Conservation (phyloP, 352 stramenopile species). For the Globisporangium orthogonon region DNA sequence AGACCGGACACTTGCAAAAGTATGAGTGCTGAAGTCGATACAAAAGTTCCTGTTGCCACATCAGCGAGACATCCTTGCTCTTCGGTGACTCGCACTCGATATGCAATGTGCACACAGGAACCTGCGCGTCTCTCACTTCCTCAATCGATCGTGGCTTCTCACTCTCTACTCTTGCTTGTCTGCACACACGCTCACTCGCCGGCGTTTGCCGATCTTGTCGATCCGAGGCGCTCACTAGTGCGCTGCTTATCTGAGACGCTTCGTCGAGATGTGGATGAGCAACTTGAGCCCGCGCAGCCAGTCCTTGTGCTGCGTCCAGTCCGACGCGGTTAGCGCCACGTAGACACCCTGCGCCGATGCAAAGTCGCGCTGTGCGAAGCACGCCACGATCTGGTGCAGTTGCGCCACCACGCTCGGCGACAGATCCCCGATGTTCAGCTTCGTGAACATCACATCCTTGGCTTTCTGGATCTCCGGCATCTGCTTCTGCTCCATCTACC, state of each 20-base stretch:
- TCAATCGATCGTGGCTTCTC: neutral
- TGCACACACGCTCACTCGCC: neutral
- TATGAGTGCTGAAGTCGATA: no score
- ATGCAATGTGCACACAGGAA: neutral
- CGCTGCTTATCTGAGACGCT: constrained; percentile 79
- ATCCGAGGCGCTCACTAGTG: neutral
- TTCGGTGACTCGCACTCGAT: neutral
- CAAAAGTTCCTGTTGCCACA: no score
- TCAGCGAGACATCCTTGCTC: neutral
- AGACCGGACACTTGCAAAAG: no score
- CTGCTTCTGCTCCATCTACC: constrained; percentile 84
- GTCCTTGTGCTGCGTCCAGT: constrained; percentile 97
- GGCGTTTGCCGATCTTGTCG: neutral
- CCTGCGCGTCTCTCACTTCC: neutral
- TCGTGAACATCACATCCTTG: constrained; percentile 85
- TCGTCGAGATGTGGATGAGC: constrained; percentile 93
- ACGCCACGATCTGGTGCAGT: constrained; percentile 77
- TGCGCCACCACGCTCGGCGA: constrained; percentile 59
- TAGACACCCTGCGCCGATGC: constrained; percentile 78
- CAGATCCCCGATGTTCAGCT: constrained; percentile 78
- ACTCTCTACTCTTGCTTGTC: neutral
- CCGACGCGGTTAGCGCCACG: constrained; percentile 87
- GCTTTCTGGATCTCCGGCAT: constrained; percentile 80
- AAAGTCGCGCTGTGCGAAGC: constrained; percentile 78
- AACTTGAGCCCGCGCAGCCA: constrained; percentile 97